phyloP scores from a whole-genome alignment of 164 flowering plant species.

The Tinospora cordifolia region DNA sequence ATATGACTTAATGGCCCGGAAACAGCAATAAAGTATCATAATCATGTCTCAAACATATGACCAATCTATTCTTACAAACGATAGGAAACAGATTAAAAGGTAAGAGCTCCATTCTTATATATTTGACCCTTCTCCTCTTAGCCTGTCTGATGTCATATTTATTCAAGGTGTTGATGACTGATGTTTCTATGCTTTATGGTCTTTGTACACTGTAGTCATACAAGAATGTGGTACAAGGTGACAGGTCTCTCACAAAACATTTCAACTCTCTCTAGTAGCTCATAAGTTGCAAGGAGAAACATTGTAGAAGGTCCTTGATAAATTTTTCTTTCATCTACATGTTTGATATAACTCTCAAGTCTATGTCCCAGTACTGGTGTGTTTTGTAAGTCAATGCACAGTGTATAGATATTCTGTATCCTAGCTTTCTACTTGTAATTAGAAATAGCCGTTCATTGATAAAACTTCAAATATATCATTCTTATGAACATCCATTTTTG shows the following conservation, averaged over 20 bases:
- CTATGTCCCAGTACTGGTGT: not conserved
- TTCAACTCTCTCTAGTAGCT: not conserved
- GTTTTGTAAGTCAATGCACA: not conserved
- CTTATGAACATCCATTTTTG: not conserved
- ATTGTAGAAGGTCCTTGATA: not conserved
- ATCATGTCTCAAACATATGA: too few species aligned
- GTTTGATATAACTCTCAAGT: not conserved
- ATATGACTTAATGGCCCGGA: too few species aligned
- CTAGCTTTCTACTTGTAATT: too few species aligned
- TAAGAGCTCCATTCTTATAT: too few species aligned
- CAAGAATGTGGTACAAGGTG: not conserved
- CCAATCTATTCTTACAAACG: too few species aligned
- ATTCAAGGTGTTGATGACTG: not conserved
- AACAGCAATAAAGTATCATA: too few species aligned
- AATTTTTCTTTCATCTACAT: not conserved
- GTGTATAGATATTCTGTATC: too few species aligned
- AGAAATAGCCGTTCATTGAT: too few species aligned
- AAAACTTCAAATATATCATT: not conserved
- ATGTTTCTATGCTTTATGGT: not conserved
- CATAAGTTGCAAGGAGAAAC: not conserved
- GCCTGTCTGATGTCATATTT: not conserved
- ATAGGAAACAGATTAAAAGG: too few species aligned
- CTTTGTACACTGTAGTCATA: not conserved
- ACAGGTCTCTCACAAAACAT: not conserved
- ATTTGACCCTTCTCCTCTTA: not conserved